Percentiles rank a stretch among this genome's conserved stretches.
Conservation (phyloP, 2,329 filamentous ascomycete species). For the Pyrenochaeta sp. region DNA sequence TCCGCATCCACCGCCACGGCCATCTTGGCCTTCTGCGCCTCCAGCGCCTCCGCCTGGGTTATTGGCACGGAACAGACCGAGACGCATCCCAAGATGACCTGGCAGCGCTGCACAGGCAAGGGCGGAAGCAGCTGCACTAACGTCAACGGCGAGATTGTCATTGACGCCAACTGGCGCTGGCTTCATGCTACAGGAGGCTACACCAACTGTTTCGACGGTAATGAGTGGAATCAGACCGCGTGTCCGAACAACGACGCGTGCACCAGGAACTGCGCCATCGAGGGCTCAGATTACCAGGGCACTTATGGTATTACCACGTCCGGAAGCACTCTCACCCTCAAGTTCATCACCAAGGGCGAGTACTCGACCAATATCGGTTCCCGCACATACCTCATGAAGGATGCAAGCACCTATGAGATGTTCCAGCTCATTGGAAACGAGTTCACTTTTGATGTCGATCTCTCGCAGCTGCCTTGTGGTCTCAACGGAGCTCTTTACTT, state of each 20-base stretch:
- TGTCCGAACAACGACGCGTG: constrained; percentile 48
- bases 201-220: constrained; percentile 52
- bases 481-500: constrained; percentile 67
- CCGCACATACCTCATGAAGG: constrained; percentile 49
- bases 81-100: constrained; percentile 50
- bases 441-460: constrained; percentile 50
- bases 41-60: constrained; percentile 43
- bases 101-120: constrained; percentile 47
- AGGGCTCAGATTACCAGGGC: constrained; percentile 50
- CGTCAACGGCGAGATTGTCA: constrained; percentile 45
- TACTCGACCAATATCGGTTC: constrained; percentile 52
- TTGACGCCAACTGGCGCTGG: constrained; percentile 61
- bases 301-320: constrained; percentile 59
- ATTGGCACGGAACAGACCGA: constrained; percentile 50
- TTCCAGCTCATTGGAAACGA: constrained; percentile 50
- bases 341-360: constrained; percentile 62
- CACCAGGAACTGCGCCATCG: constrained; percentile 47
- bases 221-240: constrained; percentile 50
- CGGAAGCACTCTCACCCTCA: constrained; percentile 61
- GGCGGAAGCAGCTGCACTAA: constrained; percentile 46
- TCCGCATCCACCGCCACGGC: constrained; percentile 29
- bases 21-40: constrained; percentile 33
- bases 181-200: constrained; percentile 52
- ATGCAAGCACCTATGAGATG: constrained; percentile 44
- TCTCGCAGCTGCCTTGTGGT: constrained; percentile 71